Conservation (phyloP, 2,329 filamentous ascomycete genomes). For the Ascochyta fabae region DNA sequence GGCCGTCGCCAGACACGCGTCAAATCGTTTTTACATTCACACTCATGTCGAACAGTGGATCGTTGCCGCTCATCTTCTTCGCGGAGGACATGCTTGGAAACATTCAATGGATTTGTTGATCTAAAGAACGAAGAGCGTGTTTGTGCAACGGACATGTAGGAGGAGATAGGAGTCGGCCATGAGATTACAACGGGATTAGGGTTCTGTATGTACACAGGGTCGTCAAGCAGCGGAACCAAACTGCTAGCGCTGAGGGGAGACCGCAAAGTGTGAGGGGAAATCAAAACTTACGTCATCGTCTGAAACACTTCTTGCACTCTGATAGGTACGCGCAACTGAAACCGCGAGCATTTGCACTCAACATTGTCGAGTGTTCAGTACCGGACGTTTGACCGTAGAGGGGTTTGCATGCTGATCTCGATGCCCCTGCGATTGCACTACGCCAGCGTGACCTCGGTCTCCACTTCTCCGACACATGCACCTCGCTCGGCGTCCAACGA, state of each 20-base stretch:
- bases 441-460: slow-evolving; percentile 19
- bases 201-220: neutral
- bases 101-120: neutral
- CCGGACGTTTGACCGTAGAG: neutral
- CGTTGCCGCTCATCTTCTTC: neutral
- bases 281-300: neutral
- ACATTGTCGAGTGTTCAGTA: neutral
- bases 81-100: neutral
- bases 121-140: neutral
- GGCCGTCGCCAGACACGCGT: neutral
- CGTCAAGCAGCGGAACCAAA: slow-evolving; percentile 1
- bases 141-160: neutral
- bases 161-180: neutral
- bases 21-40: neutral
- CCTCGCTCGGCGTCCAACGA: neutral
- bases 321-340: neutral
- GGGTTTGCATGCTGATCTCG: neutral
- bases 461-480: slow-evolving; percentile 21
- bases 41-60: neutral
- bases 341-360: neutral
- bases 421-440: neutral
- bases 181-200: neutral
- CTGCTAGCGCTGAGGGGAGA: neutral
- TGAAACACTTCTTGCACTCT: neutral
- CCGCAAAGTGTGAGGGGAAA: neutral